A percentile compares a stretch with the other conserved stretches of the same genome.
phyloP scores from a whole-genome alignment of 2,329 filamentous ascomycete genomes.

The Neoscytalidium dimidiatum region DNA sequence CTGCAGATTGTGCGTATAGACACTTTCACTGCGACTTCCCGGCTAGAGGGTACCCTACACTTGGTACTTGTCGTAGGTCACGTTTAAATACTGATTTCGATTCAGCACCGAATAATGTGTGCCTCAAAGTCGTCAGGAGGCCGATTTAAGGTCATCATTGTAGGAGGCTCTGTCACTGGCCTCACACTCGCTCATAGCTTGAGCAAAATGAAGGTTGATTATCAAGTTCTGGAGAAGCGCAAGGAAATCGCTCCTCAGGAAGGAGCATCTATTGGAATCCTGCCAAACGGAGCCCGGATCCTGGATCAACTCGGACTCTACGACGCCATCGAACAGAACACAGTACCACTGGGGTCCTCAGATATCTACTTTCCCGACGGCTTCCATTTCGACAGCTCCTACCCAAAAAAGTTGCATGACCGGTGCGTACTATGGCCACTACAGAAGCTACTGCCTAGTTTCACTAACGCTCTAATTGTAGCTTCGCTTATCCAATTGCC shows the following conservation, averaged over 20 bases:
- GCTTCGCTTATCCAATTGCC: constrained; percentile 15
- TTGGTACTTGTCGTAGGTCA: too few relatives aligned
- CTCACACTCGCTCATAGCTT: constrained; percentile 27
- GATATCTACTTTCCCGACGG: neutral
- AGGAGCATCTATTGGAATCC: constrained; percentile 25
- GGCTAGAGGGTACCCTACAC: too few relatives aligned
- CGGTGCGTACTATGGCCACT: neutral
- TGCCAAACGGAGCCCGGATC: constrained; percentile 24
- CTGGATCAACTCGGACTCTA: constrained; percentile 28
- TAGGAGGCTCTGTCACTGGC: constrained; percentile 27
- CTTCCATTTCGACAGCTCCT: neutral
- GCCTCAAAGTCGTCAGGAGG: neutral
- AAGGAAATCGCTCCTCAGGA: constrained; percentile 23
- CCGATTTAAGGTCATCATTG: constrained; percentile 18
- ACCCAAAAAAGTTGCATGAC: neutral
- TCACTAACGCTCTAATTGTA: neutral
- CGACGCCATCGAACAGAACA: neutral
- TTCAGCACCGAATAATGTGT: too few relatives aligned
- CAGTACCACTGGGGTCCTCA: neutral
- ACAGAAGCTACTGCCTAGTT: neutral
- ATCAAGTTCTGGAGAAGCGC: constrained; percentile 25
- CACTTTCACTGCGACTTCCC: too few relatives aligned
- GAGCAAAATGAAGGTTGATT: constrained; percentile 28
- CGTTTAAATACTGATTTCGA: too few relatives aligned
- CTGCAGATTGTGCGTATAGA: too few relatives aligned